Conservation (phyloP, 2,329 filamentous ascomycete genomes). For the Pseudocercospora vitis region DNA sequence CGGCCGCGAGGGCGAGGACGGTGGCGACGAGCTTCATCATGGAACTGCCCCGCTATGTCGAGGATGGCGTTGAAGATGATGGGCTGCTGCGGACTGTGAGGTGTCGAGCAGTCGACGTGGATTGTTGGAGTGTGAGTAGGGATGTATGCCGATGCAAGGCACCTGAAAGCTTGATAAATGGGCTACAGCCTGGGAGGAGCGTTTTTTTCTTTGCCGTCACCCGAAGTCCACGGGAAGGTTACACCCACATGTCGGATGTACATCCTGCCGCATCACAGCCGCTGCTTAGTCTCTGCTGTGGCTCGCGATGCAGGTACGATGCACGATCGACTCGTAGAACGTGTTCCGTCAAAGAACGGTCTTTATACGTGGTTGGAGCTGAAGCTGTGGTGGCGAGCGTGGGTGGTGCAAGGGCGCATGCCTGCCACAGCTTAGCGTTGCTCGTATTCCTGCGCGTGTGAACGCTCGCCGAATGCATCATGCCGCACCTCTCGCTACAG, state of each 20-base stretch:
- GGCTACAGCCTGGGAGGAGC: no score
- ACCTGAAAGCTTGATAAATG: no score
- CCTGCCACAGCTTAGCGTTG: slow-evolving; percentile 6
- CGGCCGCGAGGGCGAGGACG: slow-evolving; percentile 22
- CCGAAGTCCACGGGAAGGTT: no score
- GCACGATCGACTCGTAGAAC: slow-evolving; percentile 2
- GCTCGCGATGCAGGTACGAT: not conserved
- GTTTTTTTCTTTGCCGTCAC: not conserved
- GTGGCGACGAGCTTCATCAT: slow-evolving; percentile 24
- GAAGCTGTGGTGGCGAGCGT: slow-evolving; percentile 1
- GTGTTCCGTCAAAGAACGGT: slow-evolving; percentile 1
- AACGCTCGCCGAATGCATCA: no score
- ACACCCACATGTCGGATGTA: not conserved
- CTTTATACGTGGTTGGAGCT: not conserved
- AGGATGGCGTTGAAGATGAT: no score
- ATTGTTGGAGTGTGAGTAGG: not conserved
- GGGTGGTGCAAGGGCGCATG: slow-evolving; percentile 5
- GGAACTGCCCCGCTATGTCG: no score
- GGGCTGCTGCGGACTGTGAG: no score
- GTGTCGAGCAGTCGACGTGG: no score
- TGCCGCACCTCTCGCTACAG: no score
- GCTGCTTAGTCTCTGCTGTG: not conserved
- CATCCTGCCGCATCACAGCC: no score
- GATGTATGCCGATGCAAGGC: not conserved
- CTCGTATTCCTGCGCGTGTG: slow-evolving; percentile 8